These are phyloP conservation scores for Scytalidium sp. DNA, from an alignment of 2,329 filamentous ascomycete species.

Conservation along the genomic window DNA sequence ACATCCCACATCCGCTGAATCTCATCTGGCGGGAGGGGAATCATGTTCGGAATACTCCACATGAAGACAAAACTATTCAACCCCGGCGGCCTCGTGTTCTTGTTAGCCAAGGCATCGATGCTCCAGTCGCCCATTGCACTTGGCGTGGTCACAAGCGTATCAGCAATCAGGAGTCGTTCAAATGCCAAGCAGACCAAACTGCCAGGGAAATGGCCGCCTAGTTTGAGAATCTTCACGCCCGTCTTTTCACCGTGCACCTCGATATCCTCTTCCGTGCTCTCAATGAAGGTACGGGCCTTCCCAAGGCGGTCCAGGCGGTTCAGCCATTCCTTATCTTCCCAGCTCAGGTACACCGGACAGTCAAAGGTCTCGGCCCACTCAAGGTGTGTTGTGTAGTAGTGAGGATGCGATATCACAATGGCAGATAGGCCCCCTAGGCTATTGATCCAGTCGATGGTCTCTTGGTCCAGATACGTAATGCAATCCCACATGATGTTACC, in stretches of 20 bases:
- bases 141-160: constrained; percentile 72
- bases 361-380: constrained; percentile 68
- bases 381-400: constrained; percentile 76
- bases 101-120: constrained; percentile 36
- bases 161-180: constrained; percentile 66
- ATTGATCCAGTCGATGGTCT: constrained; percentile 57
- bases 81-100: constrained; percentile 37
- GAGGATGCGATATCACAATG: constrained; percentile 76
- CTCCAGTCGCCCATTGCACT: constrained; percentile 48
- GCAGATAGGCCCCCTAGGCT: constrained; percentile 63
- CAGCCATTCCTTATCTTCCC: constrained; percentile 65
- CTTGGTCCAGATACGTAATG: constrained; percentile 64
- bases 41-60: constrained; percentile 75
- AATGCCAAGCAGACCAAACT: constrained; percentile 65
- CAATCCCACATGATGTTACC: constrained; percentile 83
- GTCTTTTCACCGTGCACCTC: constrained; percentile 34
- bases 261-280: constrained; percentile 34
- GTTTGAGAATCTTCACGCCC: constrained; percentile 61
- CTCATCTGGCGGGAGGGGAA: constrained; percentile 63
- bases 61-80: constrained; percentile 65
- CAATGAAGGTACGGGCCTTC: constrained; percentile 46
- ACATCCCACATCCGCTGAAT: constrained; percentile 69
- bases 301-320: constrained; percentile 37
- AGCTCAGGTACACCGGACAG: constrained; percentile 67
- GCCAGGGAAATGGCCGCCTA: constrained; percentile 78